phyloP scores from a whole-genome alignment of 345 rosid genomes.

The Moricandia arvensis region DNA sequence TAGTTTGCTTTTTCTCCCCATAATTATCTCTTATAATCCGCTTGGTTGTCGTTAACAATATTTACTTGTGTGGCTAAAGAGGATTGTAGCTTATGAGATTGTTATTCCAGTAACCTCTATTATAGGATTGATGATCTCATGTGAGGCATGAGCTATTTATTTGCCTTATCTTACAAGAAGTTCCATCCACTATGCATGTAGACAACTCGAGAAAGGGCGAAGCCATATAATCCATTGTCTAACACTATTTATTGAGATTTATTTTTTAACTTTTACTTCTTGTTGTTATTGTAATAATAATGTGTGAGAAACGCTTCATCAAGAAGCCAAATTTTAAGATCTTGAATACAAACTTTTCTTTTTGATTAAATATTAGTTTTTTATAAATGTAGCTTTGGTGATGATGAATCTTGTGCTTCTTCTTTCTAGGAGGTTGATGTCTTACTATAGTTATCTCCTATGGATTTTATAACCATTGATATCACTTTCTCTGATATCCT shows the following conservation, averaged over 20 bases:
- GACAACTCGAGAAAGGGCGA: neutral
- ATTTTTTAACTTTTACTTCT: neutral
- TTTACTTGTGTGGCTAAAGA: too few species aligned
- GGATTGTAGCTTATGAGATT: too few species aligned
- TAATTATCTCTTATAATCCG: too few species aligned
- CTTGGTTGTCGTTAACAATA: too few species aligned
- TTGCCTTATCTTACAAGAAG: conserved; percentile 49
- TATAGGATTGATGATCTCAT: neutral
- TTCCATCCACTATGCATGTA: conserved; percentile 49
- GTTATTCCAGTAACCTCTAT: too few species aligned
- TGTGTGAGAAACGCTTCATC: conserved; percentile 40
- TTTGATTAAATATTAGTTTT: conserved; percentile 23
- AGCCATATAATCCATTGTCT: too few species aligned
- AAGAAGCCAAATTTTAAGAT: conserved; percentile 17
- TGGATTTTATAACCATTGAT: too few species aligned
- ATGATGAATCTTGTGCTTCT: too few species aligned
- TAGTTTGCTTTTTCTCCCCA: too few species aligned
- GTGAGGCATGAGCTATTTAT: conserved; percentile 46
- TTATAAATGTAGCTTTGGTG: too few species aligned
- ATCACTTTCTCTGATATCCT: too few species aligned
- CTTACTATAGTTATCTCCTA: conserved; percentile 27
- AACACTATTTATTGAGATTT: neutral
- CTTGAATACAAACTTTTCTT: conserved; percentile 34
- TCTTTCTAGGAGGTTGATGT: conserved; percentile 31
- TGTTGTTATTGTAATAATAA: neutral